Base-by-base conservation (phyloP, 225 moss, liverwort and hornwort species). In the Polytrichum commune region DNA sequence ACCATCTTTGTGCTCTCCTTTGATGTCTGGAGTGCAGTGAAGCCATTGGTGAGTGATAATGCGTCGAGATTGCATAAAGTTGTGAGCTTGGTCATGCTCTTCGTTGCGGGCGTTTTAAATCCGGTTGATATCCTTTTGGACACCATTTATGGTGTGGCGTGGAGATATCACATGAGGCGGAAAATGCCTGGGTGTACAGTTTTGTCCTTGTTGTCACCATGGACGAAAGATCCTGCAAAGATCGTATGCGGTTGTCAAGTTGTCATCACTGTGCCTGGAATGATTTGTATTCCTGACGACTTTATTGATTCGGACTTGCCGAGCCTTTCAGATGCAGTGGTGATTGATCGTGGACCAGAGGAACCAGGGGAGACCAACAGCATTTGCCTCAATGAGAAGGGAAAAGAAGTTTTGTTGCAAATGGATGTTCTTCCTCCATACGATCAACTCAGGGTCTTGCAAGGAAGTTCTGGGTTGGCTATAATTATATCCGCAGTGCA, bases 61-160 rank as follows among this genome's bases (percentile, higher is more conserved):
- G 5, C 5, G 29, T 29, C 5, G 28, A 28, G 55, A 6, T 10
- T 10, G n/a, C n/a, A n/a, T n/a, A n/a, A n/a, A n/a, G 6, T 13
- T 55, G 4, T 55, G 55, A 0, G 2, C 2, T 18, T 0, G 0
- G 19, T 2, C 6, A 1, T 32, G 6, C 1, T 30, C 5, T 28
- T 28, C 28, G 5, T 5, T 6, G 1, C 0, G 7, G 0, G 6
- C 1, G 1, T 32, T 7, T 7, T 6, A 32, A 32, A 7, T 32
- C 32, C 32, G 7, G 7, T 32, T 1, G 0, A 0, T 0, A 5
- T 5, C 5, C 30, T 32, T 32, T 32, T 1, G 6, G 1, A 56
- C 0, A 19, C 19, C 4, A 5, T 56, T 4, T 1, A n/a, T 1
- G 0, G 1, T 2, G 56, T 1, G 4, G 5, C 19, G 19, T 0